These are phyloP conservation scores for Leonotis leonurus DNA, from an alignment of 257 asterid genomes.

Conservation along the genomic window DNA sequence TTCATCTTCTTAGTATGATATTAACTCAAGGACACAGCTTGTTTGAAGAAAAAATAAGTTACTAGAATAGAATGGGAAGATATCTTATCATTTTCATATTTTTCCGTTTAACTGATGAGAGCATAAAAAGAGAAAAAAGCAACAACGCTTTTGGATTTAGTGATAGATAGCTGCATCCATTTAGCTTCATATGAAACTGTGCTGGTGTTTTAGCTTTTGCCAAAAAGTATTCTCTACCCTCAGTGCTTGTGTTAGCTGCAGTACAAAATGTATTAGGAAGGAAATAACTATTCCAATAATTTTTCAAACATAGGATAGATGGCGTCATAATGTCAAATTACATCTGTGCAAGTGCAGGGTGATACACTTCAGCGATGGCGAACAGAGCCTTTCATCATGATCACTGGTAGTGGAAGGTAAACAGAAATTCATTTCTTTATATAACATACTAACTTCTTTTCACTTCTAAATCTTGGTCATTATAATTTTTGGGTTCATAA, in stretches of 20 bases:
- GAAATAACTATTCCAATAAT: background rate
- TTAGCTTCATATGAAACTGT: too few species aligned
- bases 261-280: background rate
- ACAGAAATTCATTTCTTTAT: background rate
- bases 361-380: slow-evolving; percentile 95
- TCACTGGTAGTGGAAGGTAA: slow-evolving; percentile 96
- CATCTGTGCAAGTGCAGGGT: slow-evolving; percentile 47
- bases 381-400: slow-evolving; percentile 97
- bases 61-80: too few species aligned
- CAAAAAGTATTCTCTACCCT: too few species aligned
- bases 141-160: too few species aligned
- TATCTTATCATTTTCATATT: too few species aligned
- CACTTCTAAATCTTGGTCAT: slow-evolving; percentile 6
- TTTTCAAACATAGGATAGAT: background rate
- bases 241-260: background rate
- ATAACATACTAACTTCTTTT: background rate
- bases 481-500: background rate
- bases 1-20: too few species aligned
- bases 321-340: background rate
- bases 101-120: too few species aligned
- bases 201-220: too few species aligned
- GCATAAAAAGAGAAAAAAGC: too few species aligned
- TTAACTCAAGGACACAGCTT: too few species aligned
- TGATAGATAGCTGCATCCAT: too few species aligned
- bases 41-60: too few species aligned